Evolutionary conservation across 345 rosid species (phyloP), one percentile per base, ranked within the genome.

Genomic region (Combretum micranthum): DNA sequence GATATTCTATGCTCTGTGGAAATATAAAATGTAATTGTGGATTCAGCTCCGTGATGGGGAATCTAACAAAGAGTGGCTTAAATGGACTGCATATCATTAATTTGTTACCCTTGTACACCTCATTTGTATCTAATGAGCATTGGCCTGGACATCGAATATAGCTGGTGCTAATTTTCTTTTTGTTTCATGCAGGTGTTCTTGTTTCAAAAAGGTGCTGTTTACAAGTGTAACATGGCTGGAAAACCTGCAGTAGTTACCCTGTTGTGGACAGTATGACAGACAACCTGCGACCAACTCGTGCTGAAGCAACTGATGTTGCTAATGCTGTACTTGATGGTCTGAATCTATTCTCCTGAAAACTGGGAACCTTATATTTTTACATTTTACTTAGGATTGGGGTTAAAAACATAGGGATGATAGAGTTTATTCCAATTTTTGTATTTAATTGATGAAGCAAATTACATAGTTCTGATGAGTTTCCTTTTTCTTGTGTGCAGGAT

Each of bases 251-350:
- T 91, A 52, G 80, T 84, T 57, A 91, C 98, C 57, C 98, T 69
- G 96, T 91, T 62, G 98, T 91, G 57, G 96, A 91, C 80, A 88
- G 95, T 73, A 92, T 92, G 98, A 92, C 96, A 44, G 88, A 77
- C 74, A 92, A 92, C 72, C 75, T 92, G 66, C 74, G 96, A 53
- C 98, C 95, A 67, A 88, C 96, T 67, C 96, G 96, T 74, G 98
- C 98, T 15, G 96, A 92, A 69, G 96, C 98, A 60, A 92, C 98
- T 67, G 96, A 92, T 78, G 98, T 92, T 67, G 98, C 98, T 47
- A 92, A 92, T 78, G 98, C 98, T 63, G 98, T 92, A 46, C 74
- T 92, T 59, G 98, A 88, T 68, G 98, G 98, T 90, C 61, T 19
- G 73, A 64, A 2, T 11, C 42, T 4, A 15, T 50, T 21, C 12